These are phyloP conservation scores for Scedosporium aurantiacum DNA, from an alignment of 2,329 filamentous ascomycete species.

Conservation along the genomic window DNA sequence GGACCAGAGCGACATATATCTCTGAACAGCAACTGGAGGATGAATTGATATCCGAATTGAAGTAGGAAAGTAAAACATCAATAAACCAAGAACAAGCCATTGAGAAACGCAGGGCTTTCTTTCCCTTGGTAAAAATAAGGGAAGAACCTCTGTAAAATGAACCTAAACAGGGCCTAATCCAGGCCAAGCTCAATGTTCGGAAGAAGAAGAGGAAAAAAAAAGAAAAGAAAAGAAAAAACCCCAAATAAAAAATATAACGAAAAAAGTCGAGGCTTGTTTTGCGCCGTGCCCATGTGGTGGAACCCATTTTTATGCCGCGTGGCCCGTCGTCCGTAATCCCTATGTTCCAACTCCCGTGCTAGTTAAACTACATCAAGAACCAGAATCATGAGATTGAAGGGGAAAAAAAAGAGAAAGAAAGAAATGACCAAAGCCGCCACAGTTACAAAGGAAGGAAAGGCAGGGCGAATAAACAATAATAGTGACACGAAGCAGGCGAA, in stretches of 20 bases:
- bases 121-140: no score
- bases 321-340: constrained; percentile 12
- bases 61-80: no score
- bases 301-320: constrained; percentile 12
- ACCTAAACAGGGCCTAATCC: neutral
- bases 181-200: neutral
- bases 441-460: neutral
- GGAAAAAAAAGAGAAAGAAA: constrained; percentile 2
- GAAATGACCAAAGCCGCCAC: neutral
- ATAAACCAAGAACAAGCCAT: no score
- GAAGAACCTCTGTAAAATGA: neutral
- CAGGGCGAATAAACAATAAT: neutral
- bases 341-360: constrained; percentile 14
- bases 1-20: no score
- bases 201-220: neutral
- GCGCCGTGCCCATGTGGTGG: constrained; percentile 9
- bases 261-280: constrained; percentile 2
- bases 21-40: no score
- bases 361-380: constrained; percentile 3
- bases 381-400: neutral
- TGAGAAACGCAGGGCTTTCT: no score
- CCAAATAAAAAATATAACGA: neutral
- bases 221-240: neutral
- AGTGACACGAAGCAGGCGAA: neutral
- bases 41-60: no score